A percentile compares a stretch with the other conserved stretches of the same genome.
phyloP scores from a whole-genome alignment of 495 filamentous ascomycete species.

The Trichoderma asperelloides region DNA sequence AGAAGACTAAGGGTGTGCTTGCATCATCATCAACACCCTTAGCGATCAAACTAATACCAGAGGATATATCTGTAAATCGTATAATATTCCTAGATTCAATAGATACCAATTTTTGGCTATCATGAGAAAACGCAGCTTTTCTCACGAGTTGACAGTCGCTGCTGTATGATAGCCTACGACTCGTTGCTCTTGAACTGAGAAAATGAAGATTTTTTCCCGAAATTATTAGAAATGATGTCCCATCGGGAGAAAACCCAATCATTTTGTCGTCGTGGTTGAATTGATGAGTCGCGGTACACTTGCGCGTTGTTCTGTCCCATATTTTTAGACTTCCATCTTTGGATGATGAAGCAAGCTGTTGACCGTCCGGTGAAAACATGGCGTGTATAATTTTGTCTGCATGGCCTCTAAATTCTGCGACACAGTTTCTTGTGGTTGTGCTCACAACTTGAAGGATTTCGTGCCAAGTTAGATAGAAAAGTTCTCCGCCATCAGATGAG shows the following conservation, averaged over 20 bases:
- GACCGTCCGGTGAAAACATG: slow-evolving; percentile 10
- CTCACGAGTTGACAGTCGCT: rapidly evolving
- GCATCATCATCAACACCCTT: neutral
- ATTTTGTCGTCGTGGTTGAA: neutral
- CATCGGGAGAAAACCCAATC: neutral
- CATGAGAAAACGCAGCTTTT: neutral
- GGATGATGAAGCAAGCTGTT: neutral
- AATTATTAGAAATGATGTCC: neutral
- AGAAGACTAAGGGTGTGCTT: neutral
- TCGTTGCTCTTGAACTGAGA: neutral
- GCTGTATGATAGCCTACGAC: neutral
- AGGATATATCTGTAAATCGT: neutral
- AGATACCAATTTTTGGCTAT: neutral
- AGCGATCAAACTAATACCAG: neutral
- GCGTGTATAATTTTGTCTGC: slow-evolving; percentile 6
- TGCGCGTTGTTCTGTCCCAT: neutral
- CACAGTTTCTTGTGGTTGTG: neutral
- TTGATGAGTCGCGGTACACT: neutral
- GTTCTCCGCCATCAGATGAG: neutral
- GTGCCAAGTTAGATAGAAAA: neutral
- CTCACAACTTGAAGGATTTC: neutral
- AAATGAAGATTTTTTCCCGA: neutral
- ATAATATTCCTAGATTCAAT: neutral
- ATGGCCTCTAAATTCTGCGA: slow-evolving; percentile 10
- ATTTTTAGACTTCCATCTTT: neutral